Evolutionary conservation across 768 basidiomycete genomes (phyloP), one percentile per base, ranked within the genome.

Genomic region (Naganishia randhawae): DNA sequence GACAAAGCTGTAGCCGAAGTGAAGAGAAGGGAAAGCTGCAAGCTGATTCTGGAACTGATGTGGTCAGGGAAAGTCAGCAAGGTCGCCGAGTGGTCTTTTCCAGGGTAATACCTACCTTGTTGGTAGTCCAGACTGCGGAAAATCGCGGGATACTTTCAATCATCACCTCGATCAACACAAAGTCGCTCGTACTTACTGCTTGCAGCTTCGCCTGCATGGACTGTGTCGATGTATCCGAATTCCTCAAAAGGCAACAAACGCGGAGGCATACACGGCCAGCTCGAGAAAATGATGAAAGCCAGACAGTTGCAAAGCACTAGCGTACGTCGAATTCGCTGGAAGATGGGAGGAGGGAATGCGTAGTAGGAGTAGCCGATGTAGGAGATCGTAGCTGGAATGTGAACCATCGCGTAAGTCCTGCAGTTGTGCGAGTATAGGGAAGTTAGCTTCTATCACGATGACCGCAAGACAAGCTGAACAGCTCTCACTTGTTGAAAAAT

Each of bases 201-300:
- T 3, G 75, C 75, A 45, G 72, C 73, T 50, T 73, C 73, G 25
- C 73, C 73, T 1, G 71, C 62, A 69, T 76, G 75, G 13, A 76
- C 51, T 25, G 75, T 76, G 39, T 76, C 75, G 42, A 76, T 50
- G 55, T 76, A 76, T 11, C 72, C 73, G 53, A 70, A 74, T 42
- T 74, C 72, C 5, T 70, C 65, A 25, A 61, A 71, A 16, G 75
- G 73, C 50, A 76, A 63, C 32, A 76, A 62, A 37, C 75, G 62
- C 22, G 75, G 75, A 14, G 75, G 75, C 75, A 76, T 76, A 65
- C 75, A 76, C 27, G 75, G 75, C 75, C 75, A 76, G 39, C 66
- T 67, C 31, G 75, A 74, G 63, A 76, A 76, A 42, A 76, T 65
- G 67, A 76, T 61, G 41, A 76, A 76, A 2, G 75, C 75, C 33